Evolutionary conservation across 441 rosid genomes (phyloP).

Genomic region (Erodium moschatum): DNA sequence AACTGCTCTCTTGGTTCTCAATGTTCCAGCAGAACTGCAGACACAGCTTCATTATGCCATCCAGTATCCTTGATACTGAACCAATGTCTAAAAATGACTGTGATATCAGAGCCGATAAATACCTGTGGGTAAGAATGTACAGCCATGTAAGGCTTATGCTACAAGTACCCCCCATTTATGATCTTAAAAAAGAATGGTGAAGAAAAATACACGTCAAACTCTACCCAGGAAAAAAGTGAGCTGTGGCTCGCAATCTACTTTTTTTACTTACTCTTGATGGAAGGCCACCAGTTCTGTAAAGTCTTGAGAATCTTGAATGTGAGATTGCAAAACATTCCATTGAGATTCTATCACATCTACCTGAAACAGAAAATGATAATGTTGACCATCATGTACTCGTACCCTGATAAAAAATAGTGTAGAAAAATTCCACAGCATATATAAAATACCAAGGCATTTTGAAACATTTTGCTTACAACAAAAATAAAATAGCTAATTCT

Average conservation of each 20-base stretch:
- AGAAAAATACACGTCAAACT: background rate
- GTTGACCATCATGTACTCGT: background rate
- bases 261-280: slow-evolving; percentile 78
- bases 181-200: background rate
- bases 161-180: background rate
- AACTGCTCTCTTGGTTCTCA: slow-evolving; percentile 77
- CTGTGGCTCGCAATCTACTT: slow-evolving; percentile 13
- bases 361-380: slow-evolving; percentile 29
- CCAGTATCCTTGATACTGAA: slow-evolving; percentile 85
- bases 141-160: slow-evolving; percentile 16
- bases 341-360: slow-evolving; percentile 98
- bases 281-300: slow-evolving; percentile 89
- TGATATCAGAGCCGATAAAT: slow-evolving; percentile 81
- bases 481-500: too few relatives aligned
- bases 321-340: slow-evolving; percentile 89
- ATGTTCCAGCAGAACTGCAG: slow-evolving; percentile 95
- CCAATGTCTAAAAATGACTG: slow-evolving; percentile 97
- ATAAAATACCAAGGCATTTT: too few relatives aligned
- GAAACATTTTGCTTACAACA: too few relatives aligned
- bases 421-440: too few relatives aligned
- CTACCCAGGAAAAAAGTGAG: slow-evolving; percentile 4
- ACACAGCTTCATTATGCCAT: slow-evolving; percentile 91
- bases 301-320: slow-evolving; percentile 76
- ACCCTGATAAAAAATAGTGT: too few relatives aligned
- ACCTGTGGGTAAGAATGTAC: slow-evolving; percentile 38